phyloP scores from a whole-genome alignment of 306 rosid species.

The Castanea crenata region DNA sequence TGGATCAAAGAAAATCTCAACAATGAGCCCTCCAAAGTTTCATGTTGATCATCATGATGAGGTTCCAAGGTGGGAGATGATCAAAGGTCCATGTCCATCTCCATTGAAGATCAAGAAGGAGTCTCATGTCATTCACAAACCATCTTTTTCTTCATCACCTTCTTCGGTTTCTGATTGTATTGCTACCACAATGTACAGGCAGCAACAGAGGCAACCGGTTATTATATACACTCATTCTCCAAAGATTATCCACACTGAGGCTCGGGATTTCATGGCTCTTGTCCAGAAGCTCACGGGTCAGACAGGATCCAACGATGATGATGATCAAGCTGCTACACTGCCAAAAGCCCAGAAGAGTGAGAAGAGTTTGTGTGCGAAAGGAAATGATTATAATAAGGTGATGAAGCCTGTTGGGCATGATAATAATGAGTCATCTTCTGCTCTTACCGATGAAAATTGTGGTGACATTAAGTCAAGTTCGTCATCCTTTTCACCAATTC shows the following conservation, averaged over 20 bases:
- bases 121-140: slow-evolving; percentile 48
- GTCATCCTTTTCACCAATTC: neutral
- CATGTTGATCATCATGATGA: neutral
- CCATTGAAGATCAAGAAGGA: slow-evolving; percentile 53
- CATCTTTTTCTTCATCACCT: slow-evolving; percentile 15
- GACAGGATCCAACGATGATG: slow-evolving; percentile 9
- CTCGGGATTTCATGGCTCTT: slow-evolving; percentile 78
- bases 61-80: slow-evolving; percentile 18
- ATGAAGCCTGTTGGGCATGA: slow-evolving; percentile 2
- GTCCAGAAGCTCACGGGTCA: slow-evolving; percentile 87
- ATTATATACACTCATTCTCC: slow-evolving; percentile 85
- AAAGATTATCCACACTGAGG: slow-evolving; percentile 66
- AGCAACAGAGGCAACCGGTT: slow-evolving; percentile 50
- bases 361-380: neutral
- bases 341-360: neutral
- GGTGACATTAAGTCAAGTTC: neutral
- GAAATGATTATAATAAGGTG: neutral
- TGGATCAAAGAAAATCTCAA: neutral
- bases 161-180: neutral
- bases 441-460: slow-evolving; percentile 27
- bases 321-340: neutral
- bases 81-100: slow-evolving; percentile 67
- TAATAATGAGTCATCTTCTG: slow-evolving; percentile 25
- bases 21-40: slow-evolving; percentile 35
- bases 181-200: neutral